phyloP scores from a whole-genome alignment of 2,329 filamentous ascomycete species.

The Pseudocercospora vitis region DNA sequence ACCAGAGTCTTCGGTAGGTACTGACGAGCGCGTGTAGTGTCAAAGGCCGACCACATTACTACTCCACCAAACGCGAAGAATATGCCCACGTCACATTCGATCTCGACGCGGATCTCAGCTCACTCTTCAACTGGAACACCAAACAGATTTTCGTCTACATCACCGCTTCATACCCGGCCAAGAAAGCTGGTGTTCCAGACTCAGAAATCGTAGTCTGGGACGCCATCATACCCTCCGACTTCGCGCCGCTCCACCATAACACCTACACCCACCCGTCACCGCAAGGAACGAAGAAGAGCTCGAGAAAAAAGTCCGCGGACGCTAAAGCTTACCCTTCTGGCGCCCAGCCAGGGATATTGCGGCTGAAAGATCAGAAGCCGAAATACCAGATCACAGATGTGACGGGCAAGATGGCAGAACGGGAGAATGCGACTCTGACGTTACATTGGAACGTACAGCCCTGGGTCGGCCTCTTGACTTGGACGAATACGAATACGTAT shows the following conservation, averaged over 20 bases:
- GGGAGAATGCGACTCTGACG: slow-evolving; percentile 71
- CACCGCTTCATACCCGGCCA: slow-evolving; percentile 67
- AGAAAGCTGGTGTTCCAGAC: slow-evolving; percentile 41
- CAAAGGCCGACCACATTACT: slow-evolving; percentile 93
- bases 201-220: slow-evolving; percentile 90
- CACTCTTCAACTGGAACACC: slow-evolving; percentile 98
- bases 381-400: slow-evolving; percentile 98
- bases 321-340: slow-evolving; percentile 35
- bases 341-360: slow-evolving; percentile 64
- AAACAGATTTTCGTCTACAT: slow-evolving; percentile 98
- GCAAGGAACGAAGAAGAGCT: slow-evolving; percentile 24
- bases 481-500: slow-evolving; percentile 56
- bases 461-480: slow-evolving; percentile 86
- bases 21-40: slow-evolving; percentile 59
- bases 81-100: slow-evolving; percentile 94
- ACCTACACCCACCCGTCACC: slow-evolving; percentile 54
- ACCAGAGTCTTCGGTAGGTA: too few relatives aligned
- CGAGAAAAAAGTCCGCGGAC: slow-evolving; percentile 19
- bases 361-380: slow-evolving; percentile 78
- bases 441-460: slow-evolving; percentile 97
- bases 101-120: slow-evolving; percentile 83
- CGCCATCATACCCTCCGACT: slow-evolving; percentile 77
- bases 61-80: slow-evolving; percentile 87
- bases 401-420: slow-evolving; percentile 71
- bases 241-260: slow-evolving; percentile 55